Percentiles rank a stretch among this genome's conserved stretches.
Evolutionary conservation across 805 yeast species (phyloP).

Genomic region (Nakazawaea molendinolei): DNA sequence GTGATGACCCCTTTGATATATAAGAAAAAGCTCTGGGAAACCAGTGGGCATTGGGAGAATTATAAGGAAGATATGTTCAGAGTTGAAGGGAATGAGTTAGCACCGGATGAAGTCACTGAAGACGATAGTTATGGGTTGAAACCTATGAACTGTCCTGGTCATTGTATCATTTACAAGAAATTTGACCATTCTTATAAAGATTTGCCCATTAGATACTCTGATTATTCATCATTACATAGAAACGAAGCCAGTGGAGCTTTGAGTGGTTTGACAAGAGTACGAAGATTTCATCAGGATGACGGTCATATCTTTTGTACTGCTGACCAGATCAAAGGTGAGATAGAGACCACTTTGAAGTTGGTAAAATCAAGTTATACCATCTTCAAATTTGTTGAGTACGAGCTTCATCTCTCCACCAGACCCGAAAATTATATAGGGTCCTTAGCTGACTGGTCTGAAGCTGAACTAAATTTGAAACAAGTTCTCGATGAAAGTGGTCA

Average conservation of each 20-base stretch:
- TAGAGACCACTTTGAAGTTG: slow-evolving; percentile 61
- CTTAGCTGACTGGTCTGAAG: slow-evolving; percentile 69
- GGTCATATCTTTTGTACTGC: slow-evolving; percentile 91
- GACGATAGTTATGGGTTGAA: slow-evolving; percentile 62
- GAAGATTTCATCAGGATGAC: slow-evolving; percentile 96
- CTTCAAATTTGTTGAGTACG: slow-evolving; percentile 54
- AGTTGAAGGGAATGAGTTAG: slow-evolving; percentile 54
- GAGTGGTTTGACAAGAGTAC: slow-evolving; percentile 85
- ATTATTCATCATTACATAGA: slow-evolving; percentile 87
- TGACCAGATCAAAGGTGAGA: slow-evolving; percentile 71
- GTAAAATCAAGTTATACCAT: slow-evolving; percentile 68
- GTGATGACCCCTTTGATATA: slow-evolving; percentile 89
- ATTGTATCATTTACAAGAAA: slow-evolving; percentile 73
- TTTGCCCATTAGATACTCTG: slow-evolving; percentile 78
- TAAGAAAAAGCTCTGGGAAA: slow-evolving; percentile 78
- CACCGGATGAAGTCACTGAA: slow-evolving; percentile 16
- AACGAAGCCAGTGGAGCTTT: slow-evolving; percentile 94
- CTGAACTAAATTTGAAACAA: slow-evolving; percentile 59
- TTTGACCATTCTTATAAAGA: slow-evolving; percentile 80
- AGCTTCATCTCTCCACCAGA: slow-evolving; percentile 74
- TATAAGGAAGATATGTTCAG: slow-evolving; percentile 92
- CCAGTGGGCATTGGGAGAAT: slow-evolving; percentile 93
- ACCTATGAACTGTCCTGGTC: slow-evolving; percentile 97
- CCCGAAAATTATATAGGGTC: slow-evolving; percentile 78
- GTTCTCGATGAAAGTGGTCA: slow-evolving; percentile 47